A percentile compares a stretch with the other conserved stretches of the same genome.
phyloP scores from a whole-genome alignment of 2,329 filamentous ascomycete genomes.

The Metarhizium sp. region DNA sequence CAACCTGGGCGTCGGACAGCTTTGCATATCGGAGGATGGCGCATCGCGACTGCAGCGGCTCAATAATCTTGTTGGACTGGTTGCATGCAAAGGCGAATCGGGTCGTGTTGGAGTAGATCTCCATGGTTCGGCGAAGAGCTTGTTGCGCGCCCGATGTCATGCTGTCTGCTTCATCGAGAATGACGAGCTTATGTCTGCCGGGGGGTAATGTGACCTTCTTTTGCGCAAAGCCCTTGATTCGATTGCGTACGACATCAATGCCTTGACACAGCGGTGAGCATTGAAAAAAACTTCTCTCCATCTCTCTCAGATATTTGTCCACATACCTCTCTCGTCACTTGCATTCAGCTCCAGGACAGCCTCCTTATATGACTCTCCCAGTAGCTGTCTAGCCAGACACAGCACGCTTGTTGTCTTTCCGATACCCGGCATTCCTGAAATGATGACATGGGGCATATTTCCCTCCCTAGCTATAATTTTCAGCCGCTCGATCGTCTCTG shows the following conservation, averaged over 20 bases:
- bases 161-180: constrained; percentile 94
- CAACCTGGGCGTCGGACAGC: constrained; percentile 84
- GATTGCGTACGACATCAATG: constrained; percentile 93
- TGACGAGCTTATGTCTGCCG: constrained; percentile 91
- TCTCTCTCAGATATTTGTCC: background rate
- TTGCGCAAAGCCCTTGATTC: constrained; percentile 97
- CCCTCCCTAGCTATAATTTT: constrained; percentile 98
- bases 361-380: constrained; percentile 94
- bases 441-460: constrained; percentile 99
- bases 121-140: constrained; percentile 91
- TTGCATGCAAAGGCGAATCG: constrained; percentile 98
- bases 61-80: constrained; percentile 98
- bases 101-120: constrained; percentile 95
- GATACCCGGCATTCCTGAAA: constrained; percentile 98
- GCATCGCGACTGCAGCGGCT: constrained; percentile 94
- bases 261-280: constrained; percentile 34
- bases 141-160: constrained; percentile 98
- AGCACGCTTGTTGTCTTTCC: constrained; percentile 96
- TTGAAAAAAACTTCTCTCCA: background rate
- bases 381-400: constrained; percentile 81
- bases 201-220: constrained; percentile 94
- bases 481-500: constrained; percentile 90
- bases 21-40: constrained; percentile 91
- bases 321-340: constrained; percentile 76
- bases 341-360: constrained; percentile 94